Percentiles rank a stretch among this genome's conserved stretches.
Evolutionary conservation across 257 asterid genomes (phyloP).

Genomic region (Nicotiana paniculata): DNA sequence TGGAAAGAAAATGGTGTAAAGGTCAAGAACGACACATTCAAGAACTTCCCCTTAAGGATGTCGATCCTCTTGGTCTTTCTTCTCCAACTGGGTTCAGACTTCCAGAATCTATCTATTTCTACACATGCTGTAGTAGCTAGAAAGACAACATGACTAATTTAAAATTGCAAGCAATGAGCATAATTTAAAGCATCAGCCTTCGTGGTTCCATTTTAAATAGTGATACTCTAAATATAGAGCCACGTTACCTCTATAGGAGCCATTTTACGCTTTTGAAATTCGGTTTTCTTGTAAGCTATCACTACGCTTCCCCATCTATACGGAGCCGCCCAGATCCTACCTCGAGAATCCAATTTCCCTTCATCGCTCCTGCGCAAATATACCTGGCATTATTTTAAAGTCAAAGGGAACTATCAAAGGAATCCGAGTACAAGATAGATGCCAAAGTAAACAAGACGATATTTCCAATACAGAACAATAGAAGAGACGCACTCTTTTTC

Average conservation of each 20-base stretch:
- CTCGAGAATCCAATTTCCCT: conserved; percentile 68
- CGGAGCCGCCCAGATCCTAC: conserved; percentile 83
- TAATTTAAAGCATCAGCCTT: neutral
- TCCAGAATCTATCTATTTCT: too few relatives aligned
- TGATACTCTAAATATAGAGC: neutral
- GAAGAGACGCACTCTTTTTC: neutral
- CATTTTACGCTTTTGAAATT: conserved; percentile 62
- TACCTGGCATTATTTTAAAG: conserved; percentile 74
- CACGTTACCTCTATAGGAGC: conserved; percentile 62
- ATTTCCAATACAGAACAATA: neutral
- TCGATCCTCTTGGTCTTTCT: too few relatives aligned
- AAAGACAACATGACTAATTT: neutral
- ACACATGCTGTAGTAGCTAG: neutral
- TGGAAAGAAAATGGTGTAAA: neutral
- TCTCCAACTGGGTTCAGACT: too few relatives aligned
- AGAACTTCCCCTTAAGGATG: neutral
- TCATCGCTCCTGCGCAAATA: conserved; percentile 91
- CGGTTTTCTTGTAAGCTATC: conserved; percentile 74
- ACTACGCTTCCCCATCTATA: conserved; percentile 97
- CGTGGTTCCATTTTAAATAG: neutral
- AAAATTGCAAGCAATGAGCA: neutral
- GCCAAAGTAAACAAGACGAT: neutral
- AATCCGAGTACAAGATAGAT: neutral
- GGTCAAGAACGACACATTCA: neutral
- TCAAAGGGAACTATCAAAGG: conserved; percentile 30